Evolutionary conservation across 2,329 filamentous ascomycete species (phyloP).

Genomic region (Teratosphaeria nubilosa): DNA sequence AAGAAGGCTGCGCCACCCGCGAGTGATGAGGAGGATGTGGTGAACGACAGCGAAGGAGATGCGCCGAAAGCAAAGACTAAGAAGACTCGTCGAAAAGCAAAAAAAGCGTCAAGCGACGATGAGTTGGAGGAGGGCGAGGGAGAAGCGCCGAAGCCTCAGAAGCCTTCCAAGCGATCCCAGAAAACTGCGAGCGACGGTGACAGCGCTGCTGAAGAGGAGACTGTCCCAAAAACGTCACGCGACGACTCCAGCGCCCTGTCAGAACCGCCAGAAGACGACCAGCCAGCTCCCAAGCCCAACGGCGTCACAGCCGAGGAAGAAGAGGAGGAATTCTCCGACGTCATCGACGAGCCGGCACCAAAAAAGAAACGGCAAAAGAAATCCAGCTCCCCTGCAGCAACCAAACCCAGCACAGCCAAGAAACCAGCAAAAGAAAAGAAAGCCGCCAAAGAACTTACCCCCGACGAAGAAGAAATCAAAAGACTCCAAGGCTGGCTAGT

Average conservation of each 20-base stretch:
- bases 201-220: neutral
- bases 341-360: constrained; percentile 66
- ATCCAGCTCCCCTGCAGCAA: constrained; percentile 20
- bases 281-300: constrained; percentile 4
- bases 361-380: constrained; percentile 44
- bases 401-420: constrained; percentile 32
- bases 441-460: constrained; percentile 34
- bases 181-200: neutral
- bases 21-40: neutral
- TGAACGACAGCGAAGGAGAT: constrained; percentile 3
- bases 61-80: neutral
- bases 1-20: constrained; percentile 13
- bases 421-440: constrained; percentile 26
- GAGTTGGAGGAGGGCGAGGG: neutral
- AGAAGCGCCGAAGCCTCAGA: constrained; percentile 3
- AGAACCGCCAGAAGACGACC: neutral
- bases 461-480: constrained; percentile 73
- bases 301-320: constrained; percentile 9
- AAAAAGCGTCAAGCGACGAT: constrained; percentile 3
- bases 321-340: constrained; percentile 57
- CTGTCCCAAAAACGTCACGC: neutral
- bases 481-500: constrained; percentile 73
- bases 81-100: neutral
- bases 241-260: neutral
- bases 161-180: constrained; percentile 1